Percentiles rank a stretch among this genome's conserved stretches.
These are phyloP conservation scores for Viola pubescens DNA, from an alignment of 441 rosid species.

Conservation along the genomic window DNA sequence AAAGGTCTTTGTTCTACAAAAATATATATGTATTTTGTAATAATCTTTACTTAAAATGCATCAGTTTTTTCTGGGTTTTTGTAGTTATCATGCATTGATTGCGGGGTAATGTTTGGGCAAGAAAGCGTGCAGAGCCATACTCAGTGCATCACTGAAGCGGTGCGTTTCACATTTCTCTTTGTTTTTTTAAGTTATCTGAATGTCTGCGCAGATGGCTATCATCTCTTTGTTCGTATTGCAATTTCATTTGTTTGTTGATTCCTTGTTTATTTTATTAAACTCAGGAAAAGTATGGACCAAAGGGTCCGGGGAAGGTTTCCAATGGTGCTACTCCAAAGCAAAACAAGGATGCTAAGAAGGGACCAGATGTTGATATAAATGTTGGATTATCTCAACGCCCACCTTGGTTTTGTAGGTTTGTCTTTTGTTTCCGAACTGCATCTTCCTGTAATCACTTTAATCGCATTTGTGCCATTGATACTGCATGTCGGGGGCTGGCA, in stretches of 20 bases:
- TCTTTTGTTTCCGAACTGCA: neutral
- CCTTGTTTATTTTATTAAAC: neutral
- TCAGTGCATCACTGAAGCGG: constrained; percentile 88
- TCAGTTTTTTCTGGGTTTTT: constrained; percentile 4
- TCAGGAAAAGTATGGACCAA: constrained; percentile 95
- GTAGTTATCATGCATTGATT: constrained; percentile 90
- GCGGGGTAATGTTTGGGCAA: constrained; percentile 75
- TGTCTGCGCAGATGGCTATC: neutral
- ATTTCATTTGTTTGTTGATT: neutral
- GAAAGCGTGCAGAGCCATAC: constrained; percentile 72
- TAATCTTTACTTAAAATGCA: neutral
- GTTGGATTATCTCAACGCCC: constrained; percentile 76
- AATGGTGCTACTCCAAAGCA: constrained; percentile 59
- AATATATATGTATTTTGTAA: neutral
- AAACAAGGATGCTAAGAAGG: constrained; percentile 42
- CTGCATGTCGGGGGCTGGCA: no score
- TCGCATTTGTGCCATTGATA: no score
- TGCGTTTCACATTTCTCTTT: constrained; percentile 20
- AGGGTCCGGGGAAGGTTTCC: constrained; percentile 48
- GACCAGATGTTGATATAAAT: constrained; percentile 55
- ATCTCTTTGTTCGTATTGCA: neutral
- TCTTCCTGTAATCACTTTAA: neutral
- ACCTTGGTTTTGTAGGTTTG: constrained; percentile 95
- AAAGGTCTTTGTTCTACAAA: constrained; percentile 36
- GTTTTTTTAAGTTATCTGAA: neutral